phyloP scores from a whole-genome alignment of 805 yeast genomes.

The Brettanomyces nanus region DNA sequence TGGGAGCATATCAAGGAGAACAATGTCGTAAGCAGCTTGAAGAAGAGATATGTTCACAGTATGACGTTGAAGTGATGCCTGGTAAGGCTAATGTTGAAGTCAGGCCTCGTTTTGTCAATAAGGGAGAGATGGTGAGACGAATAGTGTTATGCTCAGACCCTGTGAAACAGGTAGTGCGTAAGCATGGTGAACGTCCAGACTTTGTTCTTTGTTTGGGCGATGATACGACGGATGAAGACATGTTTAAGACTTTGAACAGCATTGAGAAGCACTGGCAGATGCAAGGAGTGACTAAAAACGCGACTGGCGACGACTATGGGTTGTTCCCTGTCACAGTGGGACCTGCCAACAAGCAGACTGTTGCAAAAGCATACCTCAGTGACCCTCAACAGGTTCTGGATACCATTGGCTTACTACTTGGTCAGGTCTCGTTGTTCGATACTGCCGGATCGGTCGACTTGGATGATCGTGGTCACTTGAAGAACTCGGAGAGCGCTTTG shows the following conservation, averaged over 20 bases:
- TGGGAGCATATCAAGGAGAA: constrained; percentile 80
- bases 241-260: constrained; percentile 72
- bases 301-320: constrained; percentile 45
- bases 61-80: constrained; percentile 89
- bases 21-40: constrained; percentile 60
- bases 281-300: constrained; percentile 33
- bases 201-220: constrained; percentile 90
- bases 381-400: constrained; percentile 83
- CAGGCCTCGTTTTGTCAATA: constrained; percentile 89
- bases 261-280: constrained; percentile 49
- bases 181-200: constrained; percentile 52
- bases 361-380: constrained; percentile 76
- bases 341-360: constrained; percentile 79
- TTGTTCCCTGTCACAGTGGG: constrained; percentile 87
- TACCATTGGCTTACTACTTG: constrained; percentile 70
- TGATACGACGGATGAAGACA: constrained; percentile 95
- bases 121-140: constrained; percentile 90
- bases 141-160: constrained; percentile 63
- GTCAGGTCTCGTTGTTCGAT: constrained; percentile 71
- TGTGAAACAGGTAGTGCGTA: constrained; percentile 15
- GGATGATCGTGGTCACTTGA: constrained; percentile 70
- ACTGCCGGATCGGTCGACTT: constrained; percentile 68
- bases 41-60: constrained; percentile 42
- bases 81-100: constrained; percentile 98
- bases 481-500: constrained; percentile 36